A percentile compares a stretch with the other conserved stretches of the same genome.
phyloP scores from a whole-genome alignment of 1,284 basidiomycete genomes.

The Ustilago nuda region DNA sequence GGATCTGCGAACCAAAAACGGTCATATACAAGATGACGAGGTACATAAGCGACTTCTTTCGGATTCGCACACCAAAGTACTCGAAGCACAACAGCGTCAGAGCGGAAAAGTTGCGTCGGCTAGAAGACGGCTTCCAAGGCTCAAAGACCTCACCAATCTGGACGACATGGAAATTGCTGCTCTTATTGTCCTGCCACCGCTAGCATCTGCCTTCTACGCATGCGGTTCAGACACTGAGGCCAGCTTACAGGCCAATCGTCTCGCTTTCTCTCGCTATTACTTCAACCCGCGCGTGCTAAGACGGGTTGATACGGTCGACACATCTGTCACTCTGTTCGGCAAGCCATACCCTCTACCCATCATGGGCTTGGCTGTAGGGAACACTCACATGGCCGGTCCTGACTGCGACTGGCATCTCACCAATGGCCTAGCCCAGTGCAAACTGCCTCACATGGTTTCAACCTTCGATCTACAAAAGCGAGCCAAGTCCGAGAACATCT shows the following conservation, averaged over 20 bases:
- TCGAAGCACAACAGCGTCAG: constrained; percentile 7
- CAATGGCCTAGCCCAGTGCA: constrained; percentile 76
- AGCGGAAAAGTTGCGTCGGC: constrained; percentile 5
- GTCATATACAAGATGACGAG: constrained; percentile 1
- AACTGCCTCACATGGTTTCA: constrained; percentile 77
- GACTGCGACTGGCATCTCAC: constrained; percentile 91
- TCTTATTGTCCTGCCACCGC: constrained; percentile 8
- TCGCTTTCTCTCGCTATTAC: constrained; percentile 12
- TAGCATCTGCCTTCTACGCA: constrained; percentile 12
- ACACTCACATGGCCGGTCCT: constrained; percentile 70
- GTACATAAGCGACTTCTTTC: background rate
- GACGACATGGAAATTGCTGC: constrained; percentile 9
- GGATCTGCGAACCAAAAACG: background rate
- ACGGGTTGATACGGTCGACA: constrained; percentile 6
- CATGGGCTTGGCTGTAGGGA: constrained; percentile 10
- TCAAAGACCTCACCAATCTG: constrained; percentile 12
- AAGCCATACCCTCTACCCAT: constrained; percentile 7
- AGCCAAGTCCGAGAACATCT: constrained; percentile 72
- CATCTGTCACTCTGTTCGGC: constrained; percentile 4
- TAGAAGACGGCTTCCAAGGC: constrained; percentile 1
- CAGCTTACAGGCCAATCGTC: constrained; percentile 7
- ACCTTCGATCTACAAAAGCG: constrained; percentile 73
- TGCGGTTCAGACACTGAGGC: constrained; percentile 11
- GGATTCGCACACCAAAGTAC: constrained; percentile 6
- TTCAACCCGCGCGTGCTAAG: constrained; percentile 12